Base-by-base conservation (phyloP, 345 rosid genomes). In the Isatis tinctoria region DNA sequence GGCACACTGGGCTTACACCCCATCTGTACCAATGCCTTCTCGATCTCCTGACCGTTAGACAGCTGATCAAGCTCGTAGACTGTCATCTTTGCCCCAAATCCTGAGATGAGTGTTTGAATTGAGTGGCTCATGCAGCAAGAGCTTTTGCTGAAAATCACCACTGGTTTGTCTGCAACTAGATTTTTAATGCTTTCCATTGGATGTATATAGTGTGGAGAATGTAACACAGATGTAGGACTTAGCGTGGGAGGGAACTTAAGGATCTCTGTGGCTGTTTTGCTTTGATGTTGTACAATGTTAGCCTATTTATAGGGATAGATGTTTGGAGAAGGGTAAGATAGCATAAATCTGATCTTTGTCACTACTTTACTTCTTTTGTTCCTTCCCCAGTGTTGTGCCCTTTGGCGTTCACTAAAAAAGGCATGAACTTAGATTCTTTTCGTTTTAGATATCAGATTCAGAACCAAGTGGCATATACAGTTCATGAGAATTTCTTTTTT, bases 141-240 rank as follows among this genome's bases (percentile, higher is more conserved):
- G 81, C 85, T 89, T 85, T 72, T 85, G 89, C 91, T 91, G 77
- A 91, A 94, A n/a, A 94, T 78, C 83, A 94, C 97, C 82, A 86
- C 89, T 4, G 98, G 87, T 78, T 78, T 85, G 41, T 86, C 96
- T 26, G 41, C 81, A n/a, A 91, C 87, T 85, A 89, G 40, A 43
- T 36, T 56, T 20, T 83, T 87, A 82, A 89, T 83, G 64, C 58
- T 69, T 57, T 78, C 77, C 81, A 78, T 72, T 28, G 10, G 28
- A 64, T 65, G 77, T 66, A 13, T 63, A 44, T n/a, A 36, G 16
- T 35, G 6, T 58, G 63, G 18, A 43, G n/a, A 60, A 33, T 49
- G 64, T 77, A 12, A 24, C 32, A 59, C 60, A 12, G 47, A 57
- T 49, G 48, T 45, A 58, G 61, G 73, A 51, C 44, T 41, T 49